Evolutionary conservation across 371 early-diverging fungal genomes (phyloP).

Genomic region (Sporodiniella umbellata): DNA sequence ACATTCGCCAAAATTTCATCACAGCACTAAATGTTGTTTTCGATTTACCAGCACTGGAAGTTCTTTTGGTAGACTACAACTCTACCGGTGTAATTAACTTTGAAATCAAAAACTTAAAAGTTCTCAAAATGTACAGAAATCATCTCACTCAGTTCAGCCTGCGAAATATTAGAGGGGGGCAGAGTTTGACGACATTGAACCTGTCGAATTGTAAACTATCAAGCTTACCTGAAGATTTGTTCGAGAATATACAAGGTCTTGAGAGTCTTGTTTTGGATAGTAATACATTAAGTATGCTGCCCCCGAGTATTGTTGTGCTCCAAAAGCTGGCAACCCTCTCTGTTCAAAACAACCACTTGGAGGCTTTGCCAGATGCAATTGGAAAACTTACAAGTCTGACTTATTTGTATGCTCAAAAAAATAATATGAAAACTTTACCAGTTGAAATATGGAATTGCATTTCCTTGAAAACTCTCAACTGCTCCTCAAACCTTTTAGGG

Average conservation of each 20-base stretch:
- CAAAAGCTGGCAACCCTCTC: slow-evolving; percentile 52
- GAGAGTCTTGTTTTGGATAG: slow-evolving; percentile 63
- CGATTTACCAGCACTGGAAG: slow-evolving; percentile 50
- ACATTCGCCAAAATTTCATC: slow-evolving; percentile 69
- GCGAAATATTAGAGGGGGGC: background rate
- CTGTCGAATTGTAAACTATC: slow-evolving; percentile 71
- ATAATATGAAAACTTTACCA: slow-evolving; percentile 73
- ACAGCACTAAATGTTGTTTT: slow-evolving; percentile 56
- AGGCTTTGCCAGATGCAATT: slow-evolving; percentile 33
- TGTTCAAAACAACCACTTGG: slow-evolving; percentile 55
- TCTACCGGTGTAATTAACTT: slow-evolving; percentile 45
- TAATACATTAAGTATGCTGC: slow-evolving; percentile 72
- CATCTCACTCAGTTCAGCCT: slow-evolving; percentile 51
- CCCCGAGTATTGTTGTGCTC: slow-evolving; percentile 57
- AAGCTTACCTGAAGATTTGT: slow-evolving; percentile 61
- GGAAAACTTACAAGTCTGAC: slow-evolving; percentile 30
- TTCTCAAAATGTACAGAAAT: slow-evolving; percentile 49
- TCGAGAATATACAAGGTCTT: slow-evolving; percentile 52
- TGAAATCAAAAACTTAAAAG: slow-evolving; percentile 33
- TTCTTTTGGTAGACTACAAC: slow-evolving; percentile 65
- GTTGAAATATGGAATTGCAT: slow-evolving; percentile 82
- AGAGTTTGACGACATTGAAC: slow-evolving; percentile 50
- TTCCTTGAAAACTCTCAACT: slow-evolving; percentile 58
- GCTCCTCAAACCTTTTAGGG: slow-evolving; percentile 71
- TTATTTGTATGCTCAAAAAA: slow-evolving; percentile 34